A percentile compares a stretch with the other conserved stretches of the same genome.
These are phyloP conservation scores for Fusarium annulatum DNA, from an alignment of 2,329 filamentous ascomycete species.

Conservation along the genomic window DNA sequence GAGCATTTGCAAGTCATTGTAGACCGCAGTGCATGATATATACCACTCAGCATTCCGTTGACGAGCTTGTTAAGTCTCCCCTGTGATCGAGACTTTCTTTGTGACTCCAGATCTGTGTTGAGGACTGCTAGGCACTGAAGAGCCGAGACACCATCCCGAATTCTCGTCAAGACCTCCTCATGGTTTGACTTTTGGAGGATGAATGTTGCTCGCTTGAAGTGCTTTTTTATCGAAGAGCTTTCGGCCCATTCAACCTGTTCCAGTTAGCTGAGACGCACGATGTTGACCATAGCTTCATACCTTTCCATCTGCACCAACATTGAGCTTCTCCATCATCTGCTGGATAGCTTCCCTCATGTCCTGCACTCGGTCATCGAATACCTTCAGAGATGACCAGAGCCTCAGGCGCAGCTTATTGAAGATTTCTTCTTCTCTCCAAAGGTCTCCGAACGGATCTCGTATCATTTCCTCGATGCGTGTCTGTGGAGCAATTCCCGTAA, in stretches of 20 bases:
- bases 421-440: neutral
- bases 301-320: neutral
- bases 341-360: neutral
- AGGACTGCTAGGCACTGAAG: neutral
- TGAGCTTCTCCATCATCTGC: neutral
- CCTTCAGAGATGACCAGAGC: neutral
- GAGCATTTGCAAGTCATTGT: neutral
- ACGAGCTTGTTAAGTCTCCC: neutral
- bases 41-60: neutral
- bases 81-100: neutral
- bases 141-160: neutral
- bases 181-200: neutral
- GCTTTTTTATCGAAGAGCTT: neutral
- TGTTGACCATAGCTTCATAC: fast-evolving
- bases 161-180: neutral
- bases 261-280: neutral
- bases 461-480: neutral
- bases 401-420: neutral
- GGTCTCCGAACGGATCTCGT: neutral
- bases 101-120: neutral
- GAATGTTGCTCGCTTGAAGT: neutral
- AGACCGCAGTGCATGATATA: neutral
- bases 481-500: neutral
- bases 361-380: neutral
- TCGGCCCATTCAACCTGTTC: fast-evolving